Base-by-base conservation (phyloP, 371 early-diverging fungal species). In the Mortierella sp. region DNA sequence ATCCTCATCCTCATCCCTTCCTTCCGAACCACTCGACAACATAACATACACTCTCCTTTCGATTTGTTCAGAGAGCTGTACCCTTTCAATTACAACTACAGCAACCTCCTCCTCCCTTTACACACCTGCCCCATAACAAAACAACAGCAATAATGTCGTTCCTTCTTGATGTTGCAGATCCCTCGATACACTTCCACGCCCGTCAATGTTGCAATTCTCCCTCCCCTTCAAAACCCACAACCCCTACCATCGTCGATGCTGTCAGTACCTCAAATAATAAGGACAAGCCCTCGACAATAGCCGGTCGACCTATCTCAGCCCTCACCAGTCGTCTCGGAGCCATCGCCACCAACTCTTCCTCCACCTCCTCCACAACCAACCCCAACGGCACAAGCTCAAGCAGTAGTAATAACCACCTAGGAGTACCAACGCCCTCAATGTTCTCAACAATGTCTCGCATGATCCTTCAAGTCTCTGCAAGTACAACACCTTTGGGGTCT, bases 151-250 rank as follows among this genome's bases (percentile, higher is more conserved):
- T 31, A 64, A 64, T 84, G 84, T 80, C 81, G 51, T 78, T 84
- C 67, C 78, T 84, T 24, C 76, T 84, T 43, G 85, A 84, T 74
- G 85, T 84, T 67, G 81, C 81, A 6, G 85, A 84, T 70, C 85
- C 85, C 46, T 84, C 85, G 48, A 84, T 84, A 69, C 85, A 84
- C 69, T 84, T 84, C 51, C 81, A 73, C 64, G 81, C 85, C 48
- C 85, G 85, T 26, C 81, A 74, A 34, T 50, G 70, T 61, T 72
- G 67, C 6, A 59, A 61, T 40, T 46, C 72, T 2, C 43, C 69
- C 43, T 50, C 80, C 37, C 28, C 73, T 31, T 51, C 76, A 1
- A 55, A 67, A 0, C 31, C 67, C 0, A 48, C 75, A 24, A 64
- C 43, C 37, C 48, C 24, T 19, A 40, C 44, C 46, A 50, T 31